Evolutionary conservation across 768 basidiomycete species (phyloP), one percentile per base, ranked within the genome.

Genomic region (Macrolepiota fuliginosa): DNA sequence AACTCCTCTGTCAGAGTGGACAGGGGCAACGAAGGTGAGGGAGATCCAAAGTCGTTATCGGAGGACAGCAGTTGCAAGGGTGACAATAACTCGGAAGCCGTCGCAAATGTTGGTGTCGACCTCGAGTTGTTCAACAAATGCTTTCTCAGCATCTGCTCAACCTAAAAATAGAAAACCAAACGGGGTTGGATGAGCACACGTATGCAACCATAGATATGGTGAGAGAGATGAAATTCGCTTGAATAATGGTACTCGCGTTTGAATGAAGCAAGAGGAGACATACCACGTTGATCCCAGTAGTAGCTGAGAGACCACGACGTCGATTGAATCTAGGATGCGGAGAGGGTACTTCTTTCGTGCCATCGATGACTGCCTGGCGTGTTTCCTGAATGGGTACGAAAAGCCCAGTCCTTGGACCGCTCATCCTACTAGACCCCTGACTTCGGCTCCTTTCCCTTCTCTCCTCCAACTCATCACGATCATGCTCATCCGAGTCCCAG

Each of bases 401-500:
- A 37, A 75, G 68, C 10, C 81, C 81, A 62, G 70, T 72, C 60
- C 75, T 68, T 37, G 72, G 81, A 25, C 74, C 77, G 60, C 62
- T 68, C 65, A 62, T 69, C 42, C 40, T 62, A 9, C 63, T 66
- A 1, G 75, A 74, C 29, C 71, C 70, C 52, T 66, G 66, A 60
- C 68, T 70, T 32, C 46, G 66, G 36, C 67, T 64, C 47, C 58
- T 52, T 60, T 25, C 56, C 40, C 58, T 64, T 66, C 51, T 47
- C 51, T 35, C 74, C 53, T 80, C 78, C 11, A 63, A 62, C 37
- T 67, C 68, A 47, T 69, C 64, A 22, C 77, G 76, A 15, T 76
- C 72, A 13, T 67, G 71, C 50, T 80, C 79, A 64, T 81, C 80
- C 40, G 74, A 74, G 55, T 81, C 82, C 77, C 83, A 84, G 63